Conservation (phyloP, 2,329 filamentous ascomycete genomes). For the Phyllosticta citriasiana region DNA sequence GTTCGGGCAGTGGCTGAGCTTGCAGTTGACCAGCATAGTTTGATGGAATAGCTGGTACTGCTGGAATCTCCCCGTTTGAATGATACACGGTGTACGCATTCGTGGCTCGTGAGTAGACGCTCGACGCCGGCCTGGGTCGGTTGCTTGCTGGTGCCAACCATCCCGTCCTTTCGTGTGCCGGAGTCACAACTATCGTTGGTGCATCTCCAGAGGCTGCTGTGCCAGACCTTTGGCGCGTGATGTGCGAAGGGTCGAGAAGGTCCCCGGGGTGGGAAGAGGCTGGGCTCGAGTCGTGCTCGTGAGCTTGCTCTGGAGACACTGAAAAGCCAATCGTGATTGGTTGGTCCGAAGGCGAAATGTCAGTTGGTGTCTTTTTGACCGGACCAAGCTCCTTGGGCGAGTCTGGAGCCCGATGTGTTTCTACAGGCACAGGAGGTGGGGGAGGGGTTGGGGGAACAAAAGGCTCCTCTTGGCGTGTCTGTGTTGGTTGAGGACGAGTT, state of each 20-base stretch:
- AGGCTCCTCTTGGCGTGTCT: neutral
- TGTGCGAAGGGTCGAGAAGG: constrained; percentile 9
- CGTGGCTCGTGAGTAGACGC: constrained; percentile 51
- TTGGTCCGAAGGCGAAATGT: constrained; percentile 58
- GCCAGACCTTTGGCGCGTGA: constrained; percentile 27
- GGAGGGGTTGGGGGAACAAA: constrained; percentile 3
- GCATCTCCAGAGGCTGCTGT: constrained; percentile 30
- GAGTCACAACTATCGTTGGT: constrained; percentile 44
- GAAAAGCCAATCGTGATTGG: constrained; percentile 65
- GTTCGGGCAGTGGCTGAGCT: neutral
- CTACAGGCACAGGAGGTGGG: neutral
- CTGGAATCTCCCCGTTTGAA: constrained; percentile 36
- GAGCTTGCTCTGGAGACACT: constrained; percentile 46
- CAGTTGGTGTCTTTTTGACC: constrained; percentile 19
- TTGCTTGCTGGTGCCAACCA: constrained; percentile 43
- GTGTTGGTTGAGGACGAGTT: constrained; percentile 11
- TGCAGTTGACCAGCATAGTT: neutral
- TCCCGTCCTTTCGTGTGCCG: constrained; percentile 40
- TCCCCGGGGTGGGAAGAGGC: neutral
- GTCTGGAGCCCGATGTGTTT: neutral
- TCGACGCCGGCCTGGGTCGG: constrained; percentile 47
- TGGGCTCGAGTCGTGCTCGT: constrained; percentile 18
- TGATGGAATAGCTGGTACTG: constrained; percentile 27
- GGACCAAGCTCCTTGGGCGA: neutral
- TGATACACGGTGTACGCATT: constrained; percentile 23